These are phyloP conservation scores for Diospyros kaki DNA, from an alignment of 148 eudicot genomes.

Conservation along the genomic window DNA sequence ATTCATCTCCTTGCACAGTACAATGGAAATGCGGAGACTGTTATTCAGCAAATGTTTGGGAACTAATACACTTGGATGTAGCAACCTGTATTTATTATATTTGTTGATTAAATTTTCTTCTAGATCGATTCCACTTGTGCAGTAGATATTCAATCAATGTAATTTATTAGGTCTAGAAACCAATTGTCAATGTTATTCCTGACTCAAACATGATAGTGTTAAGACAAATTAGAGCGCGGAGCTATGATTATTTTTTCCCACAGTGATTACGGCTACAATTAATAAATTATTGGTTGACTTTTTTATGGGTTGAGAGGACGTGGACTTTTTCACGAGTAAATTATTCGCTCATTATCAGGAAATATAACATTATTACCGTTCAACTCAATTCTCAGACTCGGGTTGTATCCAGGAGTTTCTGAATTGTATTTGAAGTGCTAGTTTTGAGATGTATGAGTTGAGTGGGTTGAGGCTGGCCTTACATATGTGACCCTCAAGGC, in stretches of 20 bases:
- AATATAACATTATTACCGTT: too few species aligned
- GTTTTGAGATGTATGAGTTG: too few species aligned
- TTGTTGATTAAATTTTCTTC: constrained; percentile 18
- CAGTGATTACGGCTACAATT: neutral
- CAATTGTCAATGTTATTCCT: too few species aligned
- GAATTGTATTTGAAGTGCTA: too few species aligned
- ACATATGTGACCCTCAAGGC: too few species aligned
- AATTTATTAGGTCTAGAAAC: neutral
- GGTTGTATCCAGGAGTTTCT: too few species aligned
- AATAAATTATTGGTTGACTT: neutral
- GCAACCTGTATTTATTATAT: constrained; percentile 2
- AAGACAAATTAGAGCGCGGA: too few species aligned
- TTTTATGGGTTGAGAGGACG: neutral
- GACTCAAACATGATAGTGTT: too few species aligned
- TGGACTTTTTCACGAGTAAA: neutral
- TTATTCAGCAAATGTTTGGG: constrained; percentile 76
- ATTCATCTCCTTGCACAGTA: constrained; percentile 81
- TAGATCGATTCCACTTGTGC: constrained; percentile 11
- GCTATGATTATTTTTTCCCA: too few species aligned
- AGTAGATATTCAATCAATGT: constrained; percentile 1
- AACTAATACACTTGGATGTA: constrained; percentile 18
- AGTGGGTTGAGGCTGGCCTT: too few species aligned
- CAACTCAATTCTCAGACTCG: too few species aligned
- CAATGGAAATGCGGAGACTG: constrained; percentile 85
- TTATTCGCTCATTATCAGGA: neutral